Conservation (phyloP, 257 asterid species). For the Jacaranda mimosifolia region DNA sequence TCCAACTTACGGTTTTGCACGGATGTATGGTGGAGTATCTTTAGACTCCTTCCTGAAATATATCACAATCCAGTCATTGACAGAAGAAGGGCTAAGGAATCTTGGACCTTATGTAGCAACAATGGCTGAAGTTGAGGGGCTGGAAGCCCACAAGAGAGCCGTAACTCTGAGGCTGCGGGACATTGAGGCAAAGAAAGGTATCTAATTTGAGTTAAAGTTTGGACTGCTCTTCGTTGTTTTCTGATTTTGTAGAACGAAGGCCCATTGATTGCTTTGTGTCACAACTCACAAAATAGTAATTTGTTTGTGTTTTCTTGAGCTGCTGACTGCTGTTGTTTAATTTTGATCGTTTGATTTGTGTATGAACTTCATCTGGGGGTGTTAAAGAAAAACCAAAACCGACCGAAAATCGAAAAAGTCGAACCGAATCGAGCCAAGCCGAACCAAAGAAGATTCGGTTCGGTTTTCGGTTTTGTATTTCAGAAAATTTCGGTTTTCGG, state of each 20-base stretch:
- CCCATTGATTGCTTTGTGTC: too few relatives aligned
- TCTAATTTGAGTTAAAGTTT: conserved; percentile 39
- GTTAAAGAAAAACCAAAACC: too few relatives aligned
- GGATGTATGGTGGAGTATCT: conserved; percentile 91
- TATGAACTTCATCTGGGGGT: background rate
- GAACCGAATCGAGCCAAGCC: too few relatives aligned
- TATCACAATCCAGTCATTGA: conserved; percentile 88
- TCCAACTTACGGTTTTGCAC: conserved; percentile 95
- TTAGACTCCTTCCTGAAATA: conserved; percentile 91
- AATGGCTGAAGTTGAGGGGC: conserved; percentile 94
- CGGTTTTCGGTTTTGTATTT: too few relatives aligned
- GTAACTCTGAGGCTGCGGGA: conserved; percentile 89
- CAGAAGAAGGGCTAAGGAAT: conserved; percentile 84
- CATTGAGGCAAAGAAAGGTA: conserved; percentile 62
- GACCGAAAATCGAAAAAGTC: too few relatives aligned
- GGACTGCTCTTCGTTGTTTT: conserved; percentile 7
- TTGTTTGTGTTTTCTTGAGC: background rate
- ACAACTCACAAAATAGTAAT: too few relatives aligned
- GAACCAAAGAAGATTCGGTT: too few relatives aligned
- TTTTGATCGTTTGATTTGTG: background rate
- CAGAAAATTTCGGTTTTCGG: too few relatives aligned
- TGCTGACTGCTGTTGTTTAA: background rate
- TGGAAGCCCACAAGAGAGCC: conserved; percentile 97
- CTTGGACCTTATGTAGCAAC: conserved; percentile 94
- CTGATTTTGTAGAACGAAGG: too few relatives aligned